Evolutionary conservation across 1,284 basidiomycete species (phyloP).

Genomic region (Austroboletus olivaceoglutinosus): DNA sequence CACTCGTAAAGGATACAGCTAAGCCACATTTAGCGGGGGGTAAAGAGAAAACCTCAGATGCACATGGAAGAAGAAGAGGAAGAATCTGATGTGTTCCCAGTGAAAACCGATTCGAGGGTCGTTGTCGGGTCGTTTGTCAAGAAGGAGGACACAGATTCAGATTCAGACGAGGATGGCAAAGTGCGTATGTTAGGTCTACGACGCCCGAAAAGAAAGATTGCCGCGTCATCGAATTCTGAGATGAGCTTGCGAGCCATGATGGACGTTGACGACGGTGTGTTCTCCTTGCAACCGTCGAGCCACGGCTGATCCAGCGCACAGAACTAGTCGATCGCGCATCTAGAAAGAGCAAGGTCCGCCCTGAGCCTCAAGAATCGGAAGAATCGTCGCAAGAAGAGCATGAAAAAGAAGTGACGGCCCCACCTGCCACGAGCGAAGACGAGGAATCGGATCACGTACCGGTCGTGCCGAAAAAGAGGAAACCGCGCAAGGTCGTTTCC

Average conservation of each 20-base stretch:
- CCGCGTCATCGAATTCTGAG: conserved; percentile 39
- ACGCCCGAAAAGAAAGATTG: conserved; percentile 18
- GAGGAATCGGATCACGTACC: conserved; percentile 33
- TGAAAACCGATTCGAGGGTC: conserved; percentile 15
- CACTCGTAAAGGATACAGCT: conserved; percentile 8
- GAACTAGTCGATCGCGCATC: conserved; percentile 49
- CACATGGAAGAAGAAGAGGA: conserved; percentile 45
- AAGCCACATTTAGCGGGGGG: conserved; percentile 45
- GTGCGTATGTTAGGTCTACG: conserved; percentile 20
- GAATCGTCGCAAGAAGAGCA: conserved; percentile 22
- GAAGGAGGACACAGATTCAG: conserved; percentile 54
- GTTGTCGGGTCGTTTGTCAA: conserved; percentile 33
- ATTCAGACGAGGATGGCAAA: conserved; percentile 59
- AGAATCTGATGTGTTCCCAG: conserved; percentile 13
- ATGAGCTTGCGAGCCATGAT: conserved; percentile 60
- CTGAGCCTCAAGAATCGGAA: conserved; percentile 19
- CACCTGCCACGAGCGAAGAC: conserved; percentile 27
- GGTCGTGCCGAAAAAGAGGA: conserved; percentile 48
- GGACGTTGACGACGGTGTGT: conserved; percentile 71
- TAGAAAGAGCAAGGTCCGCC: conserved; percentile 11
- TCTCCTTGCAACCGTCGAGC: not conserved
- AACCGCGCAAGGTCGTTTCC: conserved; percentile 60
- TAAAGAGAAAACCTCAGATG: conserved; percentile 59
- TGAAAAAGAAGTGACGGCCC: conserved; percentile 13
- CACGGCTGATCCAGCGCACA: conserved; percentile 16